These are phyloP conservation scores for Amanita rimosa DNA, from an alignment of 768 basidiomycete genomes.

Conservation along the genomic window DNA sequence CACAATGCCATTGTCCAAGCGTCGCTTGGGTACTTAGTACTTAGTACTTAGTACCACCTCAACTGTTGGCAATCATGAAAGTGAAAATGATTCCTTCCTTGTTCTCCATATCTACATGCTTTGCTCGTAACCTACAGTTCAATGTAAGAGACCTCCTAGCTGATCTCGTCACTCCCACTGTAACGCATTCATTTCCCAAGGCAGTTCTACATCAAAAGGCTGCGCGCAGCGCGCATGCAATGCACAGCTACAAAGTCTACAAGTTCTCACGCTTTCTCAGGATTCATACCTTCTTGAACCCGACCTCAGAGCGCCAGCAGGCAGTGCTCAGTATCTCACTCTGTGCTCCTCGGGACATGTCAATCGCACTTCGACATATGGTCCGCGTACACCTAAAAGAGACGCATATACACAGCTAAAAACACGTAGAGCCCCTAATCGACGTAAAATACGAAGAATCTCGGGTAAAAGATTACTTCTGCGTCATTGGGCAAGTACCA, in stretches of 20 bases:
- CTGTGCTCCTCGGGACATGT: not conserved
- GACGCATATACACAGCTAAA: not conserved
- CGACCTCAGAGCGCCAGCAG: too few species aligned
- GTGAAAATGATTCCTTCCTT: too few species aligned
- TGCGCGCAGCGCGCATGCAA: not conserved
- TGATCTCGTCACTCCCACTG: conserved; percentile 2
- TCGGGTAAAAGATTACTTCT: not conserved
- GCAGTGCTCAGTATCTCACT: not conserved
- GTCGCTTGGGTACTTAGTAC: too few species aligned
- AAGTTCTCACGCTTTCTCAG: not conserved
- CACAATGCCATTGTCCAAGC: conserved; percentile 18
- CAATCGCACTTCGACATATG: not conserved
- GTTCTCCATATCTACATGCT: conserved; percentile 9
- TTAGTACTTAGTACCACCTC: too few species aligned
- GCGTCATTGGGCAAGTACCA: not conserved
- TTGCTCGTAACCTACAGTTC: conserved; percentile 13
- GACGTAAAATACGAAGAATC: not conserved
- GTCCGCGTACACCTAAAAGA: not conserved
- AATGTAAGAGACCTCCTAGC: not conserved
- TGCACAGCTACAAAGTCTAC: not conserved
- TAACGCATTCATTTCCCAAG: not conserved
- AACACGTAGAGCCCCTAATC: not conserved
- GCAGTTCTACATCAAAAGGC: conserved; percentile 12
- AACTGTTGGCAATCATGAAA: too few species aligned
- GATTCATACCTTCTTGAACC: not conserved